Percentiles rank a stretch among this genome's conserved stretches.
Evolutionary conservation across 2,329 filamentous ascomycete species (phyloP).

Genomic region (Bipolaris oryzae): DNA sequence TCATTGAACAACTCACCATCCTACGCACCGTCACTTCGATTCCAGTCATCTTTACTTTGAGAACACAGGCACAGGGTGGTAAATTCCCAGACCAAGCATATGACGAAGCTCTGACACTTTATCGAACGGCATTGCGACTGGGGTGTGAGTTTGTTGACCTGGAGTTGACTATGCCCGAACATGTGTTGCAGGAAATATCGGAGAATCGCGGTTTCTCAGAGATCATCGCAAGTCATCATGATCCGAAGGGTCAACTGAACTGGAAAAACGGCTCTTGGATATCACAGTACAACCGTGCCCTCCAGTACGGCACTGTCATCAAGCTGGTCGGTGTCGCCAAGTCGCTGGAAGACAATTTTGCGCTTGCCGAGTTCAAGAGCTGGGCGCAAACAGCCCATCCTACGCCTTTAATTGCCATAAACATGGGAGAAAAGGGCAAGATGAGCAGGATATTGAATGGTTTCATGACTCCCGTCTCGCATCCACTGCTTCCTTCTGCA

Average conservation of each 20-base stretch:
- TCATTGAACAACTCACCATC: conserved; percentile 80
- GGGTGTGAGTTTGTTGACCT: conserved; percentile 93
- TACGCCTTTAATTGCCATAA: conserved; percentile 89
- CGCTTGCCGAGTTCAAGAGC: conserved; percentile 78
- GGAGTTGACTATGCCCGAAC: conserved; percentile 82
- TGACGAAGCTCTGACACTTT: conserved; percentile 75
- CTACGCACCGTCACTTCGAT: conserved; percentile 73
- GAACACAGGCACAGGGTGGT: conserved; percentile 85
- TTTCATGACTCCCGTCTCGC: conserved; percentile 94
- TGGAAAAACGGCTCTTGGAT: conserved; percentile 97
- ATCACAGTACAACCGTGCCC: conserved; percentile 83
- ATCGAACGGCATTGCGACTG: conserved; percentile 77
- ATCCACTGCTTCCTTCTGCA: conserved; percentile 86
- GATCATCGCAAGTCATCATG: conserved; percentile 95
- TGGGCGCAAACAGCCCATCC: conserved; percentile 75
- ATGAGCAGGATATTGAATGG: conserved; percentile 87
- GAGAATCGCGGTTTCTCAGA: conserved; percentile 74
- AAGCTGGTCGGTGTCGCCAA: conserved; percentile 88
- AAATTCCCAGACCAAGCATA: conserved; percentile 79
- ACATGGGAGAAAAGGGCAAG: conserved; percentile 90
- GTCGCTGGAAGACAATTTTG: conserved; percentile 82
- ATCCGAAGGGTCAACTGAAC: conserved; percentile 76
- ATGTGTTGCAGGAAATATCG: conserved; percentile 72
- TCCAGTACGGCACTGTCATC: conserved; percentile 90
- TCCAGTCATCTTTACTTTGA: conserved; percentile 90